Base-by-base conservation (phyloP, 1,284 basidiomycete genomes). In the Albatrellus sp. region DNA sequence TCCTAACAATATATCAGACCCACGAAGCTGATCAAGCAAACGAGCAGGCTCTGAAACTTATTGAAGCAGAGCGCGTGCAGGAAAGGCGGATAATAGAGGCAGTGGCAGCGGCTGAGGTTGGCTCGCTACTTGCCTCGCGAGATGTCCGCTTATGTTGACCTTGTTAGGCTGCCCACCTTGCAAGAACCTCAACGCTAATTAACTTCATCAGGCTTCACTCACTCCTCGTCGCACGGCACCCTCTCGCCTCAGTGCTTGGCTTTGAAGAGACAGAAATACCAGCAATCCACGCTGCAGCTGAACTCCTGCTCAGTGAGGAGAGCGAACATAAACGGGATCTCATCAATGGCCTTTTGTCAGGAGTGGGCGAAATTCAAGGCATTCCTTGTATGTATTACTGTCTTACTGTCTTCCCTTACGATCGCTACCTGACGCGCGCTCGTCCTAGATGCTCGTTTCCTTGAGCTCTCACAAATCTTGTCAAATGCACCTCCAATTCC, bases 181-280 rank as follows among this genome's bases (percentile, higher is more conserved):
- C 55, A 32, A 73, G 64, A 54, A 64, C 69, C 2, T 68, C 66
- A 1, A 69, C 75, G 6, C 59, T 90, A 17, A 60, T 88, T 40
- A 66, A 72, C 14, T 72, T 90, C 57, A 65, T 89, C 45, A 74
- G 76, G 30, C 56, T 90, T 20, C 77, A 78, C 46, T 60, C 72
- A 29, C 61, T 75, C n/a, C 60, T 89, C 38, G 57, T 65, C n/a
- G 54, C 61, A 24, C 69, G 68, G 1, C 65, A 70, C 48, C 57
- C 69, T 19, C 63, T 72, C 44, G 54, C 68, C 39, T 61, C 69
- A 0, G 58, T 61, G 14, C 60, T 75, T 11, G 61, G 66, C 34
- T 57, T 80, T 34, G 66, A 64, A 40, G 70, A 76, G 17, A 51
- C 55, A 0, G 84, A 86, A 56, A 62, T 66, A 35, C 57, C 65